These are phyloP conservation scores for Diaporthe destruens DNA, from an alignment of 2,329 filamentous ascomycete species.

Conservation along the genomic window DNA sequence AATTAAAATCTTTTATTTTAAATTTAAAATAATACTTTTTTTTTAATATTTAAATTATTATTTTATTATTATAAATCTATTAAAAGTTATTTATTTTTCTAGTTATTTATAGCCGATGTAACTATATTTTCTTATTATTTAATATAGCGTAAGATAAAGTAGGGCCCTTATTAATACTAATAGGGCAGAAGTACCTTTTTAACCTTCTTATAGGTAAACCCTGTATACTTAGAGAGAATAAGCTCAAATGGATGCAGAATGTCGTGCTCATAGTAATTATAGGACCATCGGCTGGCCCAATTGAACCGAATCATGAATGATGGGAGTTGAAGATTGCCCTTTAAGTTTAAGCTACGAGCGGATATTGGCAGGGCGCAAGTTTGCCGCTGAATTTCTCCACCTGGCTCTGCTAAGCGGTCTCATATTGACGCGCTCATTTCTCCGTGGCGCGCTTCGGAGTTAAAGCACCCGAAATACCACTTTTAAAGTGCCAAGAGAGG, in stretches of 20 bases:
- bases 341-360: too few species aligned
- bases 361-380: slow-evolving; percentile 19
- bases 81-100: too few species aligned
- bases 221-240: slow-evolving; percentile 38
- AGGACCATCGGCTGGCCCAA: neutral
- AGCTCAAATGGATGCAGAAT: slow-evolving; percentile 16
- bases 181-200: too few species aligned
- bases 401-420: slow-evolving; percentile 22
- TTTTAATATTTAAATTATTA: too few species aligned
- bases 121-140: too few species aligned
- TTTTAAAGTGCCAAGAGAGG: slow-evolving; percentile 14
- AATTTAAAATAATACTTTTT: too few species aligned
- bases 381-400: slow-evolving; percentile 24
- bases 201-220: too few species aligned
- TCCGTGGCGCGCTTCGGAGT: slow-evolving; percentile 29
- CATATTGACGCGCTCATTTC: slow-evolving; percentile 14
- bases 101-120: too few species aligned
- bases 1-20: too few species aligned
- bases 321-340: slow-evolving; percentile 20
- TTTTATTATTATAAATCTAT: too few species aligned
- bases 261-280: slow-evolving; percentile 4
- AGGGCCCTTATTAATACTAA: too few species aligned
- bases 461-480: slow-evolving; percentile 30
- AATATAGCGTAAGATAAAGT: too few species aligned
- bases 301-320: slow-evolving; percentile 25